Conservation (phyloP, 2,329 filamentous ascomycete species). For the Penicillium sclerotigenum region DNA sequence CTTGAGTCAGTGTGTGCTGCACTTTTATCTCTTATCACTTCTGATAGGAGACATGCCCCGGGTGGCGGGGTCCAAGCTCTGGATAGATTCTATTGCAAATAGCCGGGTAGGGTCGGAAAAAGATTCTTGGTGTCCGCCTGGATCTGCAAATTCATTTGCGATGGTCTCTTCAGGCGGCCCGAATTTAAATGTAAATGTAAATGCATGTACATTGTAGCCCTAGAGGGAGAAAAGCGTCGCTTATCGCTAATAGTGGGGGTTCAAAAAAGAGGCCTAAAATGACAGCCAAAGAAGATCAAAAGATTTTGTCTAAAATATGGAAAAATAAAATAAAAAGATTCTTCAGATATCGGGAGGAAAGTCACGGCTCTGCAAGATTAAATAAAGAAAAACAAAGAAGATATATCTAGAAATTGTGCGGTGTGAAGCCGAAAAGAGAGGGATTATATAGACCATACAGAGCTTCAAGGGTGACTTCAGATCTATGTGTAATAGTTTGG, state of each 20-base stretch:
- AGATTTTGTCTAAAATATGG: not conserved
- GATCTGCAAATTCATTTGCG: conserved; percentile 9
- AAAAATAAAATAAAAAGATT: not conserved
- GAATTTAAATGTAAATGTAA: conserved; percentile 16
- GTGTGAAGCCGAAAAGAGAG: not conserved
- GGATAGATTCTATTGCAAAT: conserved; percentile 2
- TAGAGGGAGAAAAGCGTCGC: conserved; percentile 2
- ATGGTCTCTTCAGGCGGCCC: conserved; percentile 9
- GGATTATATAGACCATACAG: not conserved
- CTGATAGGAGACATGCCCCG: conserved; percentile 15
- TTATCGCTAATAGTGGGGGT: conserved; percentile 9
- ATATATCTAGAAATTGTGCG: not conserved
- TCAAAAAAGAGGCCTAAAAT: not conserved
- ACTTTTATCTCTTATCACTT: conserved; percentile 14
- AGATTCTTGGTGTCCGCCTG: conserved; percentile 1
- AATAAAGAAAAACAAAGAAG: not conserved
- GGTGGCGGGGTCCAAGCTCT: conserved; percentile 18
- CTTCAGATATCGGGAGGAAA: not conserved
- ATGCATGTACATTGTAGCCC: not conserved
- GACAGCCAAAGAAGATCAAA: not conserved
- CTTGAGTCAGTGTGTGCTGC: conserved; percentile 9
- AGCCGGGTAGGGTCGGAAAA: conserved; percentile 12
- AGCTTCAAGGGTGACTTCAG: no score
- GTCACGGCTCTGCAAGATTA: no score
- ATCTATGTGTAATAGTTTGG: not conserved